Evolutionary conservation across 257 asterid species (phyloP).

Genomic region (Phtheirospermum japonicum): DNA sequence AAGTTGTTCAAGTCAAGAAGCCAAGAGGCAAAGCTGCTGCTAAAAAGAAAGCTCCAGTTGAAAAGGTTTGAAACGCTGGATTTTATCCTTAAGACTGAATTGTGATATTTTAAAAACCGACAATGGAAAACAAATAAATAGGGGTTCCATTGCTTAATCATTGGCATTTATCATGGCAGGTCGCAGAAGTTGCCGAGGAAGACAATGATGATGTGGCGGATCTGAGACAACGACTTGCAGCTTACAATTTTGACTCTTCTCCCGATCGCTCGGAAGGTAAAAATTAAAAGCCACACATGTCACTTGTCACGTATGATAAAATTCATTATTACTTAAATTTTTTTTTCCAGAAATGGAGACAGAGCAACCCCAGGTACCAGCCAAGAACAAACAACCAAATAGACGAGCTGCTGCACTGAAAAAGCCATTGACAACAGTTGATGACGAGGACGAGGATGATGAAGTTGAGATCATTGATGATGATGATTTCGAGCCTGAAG

Average conservation of each 20-base stretch:
- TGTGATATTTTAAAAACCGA: not conserved
- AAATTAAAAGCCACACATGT: not conserved
- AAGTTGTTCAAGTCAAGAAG: conserved; percentile 47
- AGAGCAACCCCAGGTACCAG: conserved; percentile 34
- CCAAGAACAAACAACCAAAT: conserved; percentile 46
- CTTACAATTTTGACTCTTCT: conserved; percentile 83
- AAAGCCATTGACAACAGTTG: conserved; percentile 36
- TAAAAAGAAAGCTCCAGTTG: conserved; percentile 75
- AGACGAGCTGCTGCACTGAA: conserved; percentile 56
- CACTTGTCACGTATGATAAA: not conserved
- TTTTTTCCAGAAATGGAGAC: conserved; percentile 44
- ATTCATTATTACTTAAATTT: not conserved
- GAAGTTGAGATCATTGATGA: conserved; percentile 46
- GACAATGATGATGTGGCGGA: conserved; percentile 60
- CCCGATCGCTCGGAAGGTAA: conserved; percentile 72
- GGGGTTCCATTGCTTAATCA: not conserved
- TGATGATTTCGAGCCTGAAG: conserved; percentile 40
- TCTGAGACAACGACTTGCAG: conserved; percentile 75
- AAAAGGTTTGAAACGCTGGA: conserved; percentile 43
- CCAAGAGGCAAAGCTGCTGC: conserved; percentile 57
- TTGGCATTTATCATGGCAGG: conserved; percentile 37
- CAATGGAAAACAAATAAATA: not conserved
- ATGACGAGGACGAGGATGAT: conserved; percentile 58
- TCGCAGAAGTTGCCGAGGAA: conserved; percentile 43
- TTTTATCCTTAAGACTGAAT: conserved; percentile 1